phyloP scores from a whole-genome alignment of 163 green algal genomes.

The Scenedesmus sp. region DNA sequence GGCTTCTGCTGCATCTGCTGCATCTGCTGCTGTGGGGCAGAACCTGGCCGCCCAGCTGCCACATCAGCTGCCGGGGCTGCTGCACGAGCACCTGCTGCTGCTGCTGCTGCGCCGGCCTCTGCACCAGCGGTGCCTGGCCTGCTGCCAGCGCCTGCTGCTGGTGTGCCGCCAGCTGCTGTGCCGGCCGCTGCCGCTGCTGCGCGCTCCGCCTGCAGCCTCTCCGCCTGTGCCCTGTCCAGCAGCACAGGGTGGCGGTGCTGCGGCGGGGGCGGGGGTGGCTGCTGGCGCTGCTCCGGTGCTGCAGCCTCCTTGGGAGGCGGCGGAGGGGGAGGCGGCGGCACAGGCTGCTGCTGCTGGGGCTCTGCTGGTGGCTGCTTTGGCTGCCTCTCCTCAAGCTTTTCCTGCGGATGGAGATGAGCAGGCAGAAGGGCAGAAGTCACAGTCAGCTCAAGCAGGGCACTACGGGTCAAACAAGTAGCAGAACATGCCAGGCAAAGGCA shows the following conservation, averaged over 20 bases:
- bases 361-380: neutral
- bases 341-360: neutral
- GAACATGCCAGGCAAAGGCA: neutral
- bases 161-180: neutral
- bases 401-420: constrained; percentile 6
- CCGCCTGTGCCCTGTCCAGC: constrained; percentile 24
- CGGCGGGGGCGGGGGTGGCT: constrained; percentile 32
- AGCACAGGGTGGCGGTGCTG: constrained; percentile 31
- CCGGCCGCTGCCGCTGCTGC: constrained; percentile 34
- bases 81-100: neutral
- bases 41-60: neutral
- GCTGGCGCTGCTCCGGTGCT: constrained; percentile 22
- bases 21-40: constrained; percentile 3
- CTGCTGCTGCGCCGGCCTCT: constrained; percentile 10
- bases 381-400: constrained; percentile 46
- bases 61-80: neutral
- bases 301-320: neutral
- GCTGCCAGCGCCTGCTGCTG: constrained; percentile 16
- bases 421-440: neutral
- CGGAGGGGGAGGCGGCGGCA: constrained; percentile 21
- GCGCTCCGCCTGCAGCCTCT: constrained; percentile 33
- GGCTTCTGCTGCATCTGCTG: constrained; percentile 47
- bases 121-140: neutral
- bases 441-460: neutral
- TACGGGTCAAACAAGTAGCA: too few relatives aligned